These are phyloP conservation scores for Paulownia fortunei DNA, from an alignment of 257 asterid species.

Conservation along the genomic window DNA sequence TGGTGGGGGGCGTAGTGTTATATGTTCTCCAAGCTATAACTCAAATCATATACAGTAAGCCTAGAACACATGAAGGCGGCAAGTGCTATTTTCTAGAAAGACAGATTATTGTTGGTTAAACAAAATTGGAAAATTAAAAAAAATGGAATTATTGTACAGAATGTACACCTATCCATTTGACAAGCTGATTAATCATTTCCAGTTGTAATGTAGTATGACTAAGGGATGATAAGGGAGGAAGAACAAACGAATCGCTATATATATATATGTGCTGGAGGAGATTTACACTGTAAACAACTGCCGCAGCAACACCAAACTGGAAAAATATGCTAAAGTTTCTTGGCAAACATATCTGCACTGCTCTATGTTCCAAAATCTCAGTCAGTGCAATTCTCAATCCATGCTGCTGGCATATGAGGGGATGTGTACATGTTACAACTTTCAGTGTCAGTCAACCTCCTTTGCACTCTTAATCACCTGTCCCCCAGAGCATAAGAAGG, in stretches of 20 bases:
- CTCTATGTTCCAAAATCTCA: neutral
- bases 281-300: constrained; percentile 17
- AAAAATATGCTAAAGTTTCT: neutral
- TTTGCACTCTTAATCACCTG: constrained; percentile 69
- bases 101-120: neutral
- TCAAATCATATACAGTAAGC: neutral
- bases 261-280: neutral
- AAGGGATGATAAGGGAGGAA: neutral
- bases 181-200: constrained; percentile 31
- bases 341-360: constrained; percentile 19
- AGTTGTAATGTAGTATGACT: neutral
- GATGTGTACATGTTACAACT: constrained; percentile 14
- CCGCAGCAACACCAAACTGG: constrained; percentile 23
- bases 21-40: neutral
- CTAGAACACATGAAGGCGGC: neutral
- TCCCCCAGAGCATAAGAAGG: constrained; percentile 66
- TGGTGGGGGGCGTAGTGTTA: neutral
- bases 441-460: constrained; percentile 57
- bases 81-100: neutral
- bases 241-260: constrained; percentile 30
- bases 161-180: constrained; percentile 32
- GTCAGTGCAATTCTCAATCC: constrained; percentile 10
- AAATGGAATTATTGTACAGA: constrained; percentile 29
- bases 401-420: constrained; percentile 15
- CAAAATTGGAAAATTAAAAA: constrained; percentile 37